These are phyloP conservation scores for Intubia oerlemansii DNA, from an alignment of 2,329 filamentous ascomycete genomes.

Conservation along the genomic window DNA sequence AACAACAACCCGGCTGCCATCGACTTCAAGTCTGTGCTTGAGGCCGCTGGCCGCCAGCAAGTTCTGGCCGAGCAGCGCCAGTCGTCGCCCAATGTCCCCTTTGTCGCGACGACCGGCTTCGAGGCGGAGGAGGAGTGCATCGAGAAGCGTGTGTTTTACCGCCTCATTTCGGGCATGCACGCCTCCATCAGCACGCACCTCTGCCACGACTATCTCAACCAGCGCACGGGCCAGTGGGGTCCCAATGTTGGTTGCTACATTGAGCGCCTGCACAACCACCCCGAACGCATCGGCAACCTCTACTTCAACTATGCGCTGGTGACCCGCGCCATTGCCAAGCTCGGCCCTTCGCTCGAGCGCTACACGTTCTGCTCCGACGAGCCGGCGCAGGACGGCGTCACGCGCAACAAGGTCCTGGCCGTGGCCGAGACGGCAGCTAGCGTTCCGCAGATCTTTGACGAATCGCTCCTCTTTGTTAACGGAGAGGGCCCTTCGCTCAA, in stretches of 20 bases:
- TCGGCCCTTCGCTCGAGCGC: constrained; percentile 52
- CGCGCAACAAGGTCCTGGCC: constrained; percentile 60
- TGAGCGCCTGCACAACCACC: constrained; percentile 59
- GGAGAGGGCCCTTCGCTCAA: constrained; percentile 59
- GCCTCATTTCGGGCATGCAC: constrained; percentile 92
- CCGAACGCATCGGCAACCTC: constrained; percentile 86
- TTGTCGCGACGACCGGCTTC: constrained; percentile 41
- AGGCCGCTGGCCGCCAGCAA: constrained; percentile 36
- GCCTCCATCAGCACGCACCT: constrained; percentile 91
- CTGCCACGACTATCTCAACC: constrained; percentile 91
- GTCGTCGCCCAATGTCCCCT: constrained; percentile 30
- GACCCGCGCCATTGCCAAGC: constrained; percentile 74
- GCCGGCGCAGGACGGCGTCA: constrained; percentile 51
- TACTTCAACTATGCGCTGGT: constrained; percentile 99
- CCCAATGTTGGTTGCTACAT: constrained; percentile 84
- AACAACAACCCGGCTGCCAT: constrained; percentile 31
- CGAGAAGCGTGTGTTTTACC: constrained; percentile 97
- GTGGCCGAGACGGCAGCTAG: constrained; percentile 51
- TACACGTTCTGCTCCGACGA: constrained; percentile 93
- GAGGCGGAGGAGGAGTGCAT: constrained; percentile 81
- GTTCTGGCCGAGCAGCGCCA: constrained; percentile 38
- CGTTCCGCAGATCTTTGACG: constrained; percentile 72
- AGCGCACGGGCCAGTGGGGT: constrained; percentile 81
- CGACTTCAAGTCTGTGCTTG: constrained; percentile 39
- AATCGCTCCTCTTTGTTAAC: constrained; percentile 83